Evolutionary conservation across 192 early-diverging fungal species (phyloP).

Genomic region (Lunasporangiospora selenospora): DNA sequence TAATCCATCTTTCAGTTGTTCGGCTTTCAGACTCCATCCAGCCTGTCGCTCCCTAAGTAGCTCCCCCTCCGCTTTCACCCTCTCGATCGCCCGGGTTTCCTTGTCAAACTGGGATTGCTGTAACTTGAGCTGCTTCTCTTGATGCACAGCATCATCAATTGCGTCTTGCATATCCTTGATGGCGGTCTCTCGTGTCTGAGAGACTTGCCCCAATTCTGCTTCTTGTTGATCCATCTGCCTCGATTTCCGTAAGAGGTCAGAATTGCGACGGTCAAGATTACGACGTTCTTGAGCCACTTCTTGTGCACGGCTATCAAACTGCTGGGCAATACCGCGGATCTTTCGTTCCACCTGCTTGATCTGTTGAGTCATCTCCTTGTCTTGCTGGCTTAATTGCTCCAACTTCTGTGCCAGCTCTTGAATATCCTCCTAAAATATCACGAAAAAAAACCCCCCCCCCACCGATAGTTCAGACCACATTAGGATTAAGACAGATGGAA

Average conservation of each 20-base stretch:
- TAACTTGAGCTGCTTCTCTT: conserved; percentile 13
- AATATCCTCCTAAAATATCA: conserved; percentile 20
- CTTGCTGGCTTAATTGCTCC: conserved; percentile 9
- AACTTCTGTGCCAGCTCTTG: conserved; percentile 13
- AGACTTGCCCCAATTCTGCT: too few species aligned
- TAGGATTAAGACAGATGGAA: background rate
- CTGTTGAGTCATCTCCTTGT: conserved; percentile 7
- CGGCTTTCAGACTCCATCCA: conserved; percentile 26
- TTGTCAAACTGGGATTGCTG: conserved; percentile 16
- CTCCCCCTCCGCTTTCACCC: conserved; percentile 24
- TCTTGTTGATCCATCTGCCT: conserved; percentile 18
- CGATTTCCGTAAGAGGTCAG: conserved; percentile 1
- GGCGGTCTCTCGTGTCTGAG: too few species aligned
- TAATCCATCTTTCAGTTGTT: conserved; percentile 1
- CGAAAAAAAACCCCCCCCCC: too few species aligned
- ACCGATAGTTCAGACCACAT: background rate
- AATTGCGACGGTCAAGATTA: conserved; percentile 14
- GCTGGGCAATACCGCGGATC: conserved; percentile 15
- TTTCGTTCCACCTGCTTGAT: conserved; percentile 15
- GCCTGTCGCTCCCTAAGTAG: conserved; percentile 27
- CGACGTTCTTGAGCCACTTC: conserved; percentile 18
- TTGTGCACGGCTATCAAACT: conserved; percentile 21
- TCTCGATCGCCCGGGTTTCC: conserved; percentile 9
- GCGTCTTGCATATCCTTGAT: background rate
- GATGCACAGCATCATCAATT: conserved; percentile 8